Evolutionary conservation across 1,284 basidiomycete species (phyloP), one percentile per base, ranked within the genome.

Genomic region (Cutaneotrichosporon sp.): DNA sequence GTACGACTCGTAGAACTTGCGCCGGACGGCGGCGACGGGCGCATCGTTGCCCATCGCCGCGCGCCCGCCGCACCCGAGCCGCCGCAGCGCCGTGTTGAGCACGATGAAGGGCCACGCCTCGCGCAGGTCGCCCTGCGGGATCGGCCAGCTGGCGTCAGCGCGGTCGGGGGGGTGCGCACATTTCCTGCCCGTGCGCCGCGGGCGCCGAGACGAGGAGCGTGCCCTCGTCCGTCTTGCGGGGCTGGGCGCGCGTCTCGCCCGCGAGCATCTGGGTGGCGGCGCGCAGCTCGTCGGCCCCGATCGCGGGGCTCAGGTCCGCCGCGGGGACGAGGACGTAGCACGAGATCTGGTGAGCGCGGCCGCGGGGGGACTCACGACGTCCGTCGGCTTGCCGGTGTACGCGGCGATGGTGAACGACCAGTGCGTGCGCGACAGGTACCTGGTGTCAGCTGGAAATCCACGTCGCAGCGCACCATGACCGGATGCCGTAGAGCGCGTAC

Each of bases 21-120:
- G 70, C 38, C 74, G 69, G 13, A 79, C 67, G 4, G 75, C 70
- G 3, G 74, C 69, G 9, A 75, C 75, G 34, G 53, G 51, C 4
- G 47, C 16, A 45, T 79, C 75, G 61, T 73, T 70, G n/a, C 74
- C 74, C 67, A 79, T 69, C 0, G 72, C 67, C 8, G 77, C 77
- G 54, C 77, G 69, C 29, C 75, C 77, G 55, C 77, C 75, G 56
- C 77, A 79, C 16, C 77, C 77, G 13, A 79, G 62, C 8, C 77
- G 67, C 18, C 77, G 64, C 9, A 79, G 62, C 31, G 69, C 74
- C 6, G 77, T 79, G 57, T 73, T 77, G 45, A 79, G 72, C 11
- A 74, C 65, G n/a, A 76, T 67, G 50, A 69, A 76, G 1, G 75
- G 75, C 60, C 69, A 72, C 3, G 72, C 71, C 51, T 72, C 69